Evolutionary conservation across 2,329 filamentous ascomycete species (phyloP), one percentile per base, ranked within the genome.

Genomic region (Akanthomyces lecanii): DNA sequence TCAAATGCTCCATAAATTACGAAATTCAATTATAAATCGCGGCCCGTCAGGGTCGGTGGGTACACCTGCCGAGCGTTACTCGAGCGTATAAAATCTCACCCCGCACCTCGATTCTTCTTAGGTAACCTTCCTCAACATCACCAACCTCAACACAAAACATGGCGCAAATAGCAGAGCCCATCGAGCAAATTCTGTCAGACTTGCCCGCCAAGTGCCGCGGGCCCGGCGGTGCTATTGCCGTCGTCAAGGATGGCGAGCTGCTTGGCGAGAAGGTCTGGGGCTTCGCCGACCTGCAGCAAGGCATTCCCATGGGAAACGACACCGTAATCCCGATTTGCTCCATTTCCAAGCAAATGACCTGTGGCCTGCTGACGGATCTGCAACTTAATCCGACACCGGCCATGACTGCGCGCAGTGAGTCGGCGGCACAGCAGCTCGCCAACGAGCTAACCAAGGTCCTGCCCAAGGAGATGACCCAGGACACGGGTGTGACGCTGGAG

Each of bases 311-410:
- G 65, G 73, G 70, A 0, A 48, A 73, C 5, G 63, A 73, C 5
- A 79, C 72, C 1, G 70, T 71, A 11, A 65, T 80, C 23, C 78
- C 78, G 12, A 79, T 81, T 62, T 81, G 78, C 66, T 80, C 78
- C 6, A 80, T 80, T 64, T 58, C 77, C 2, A 81, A 81, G 66
- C 78, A 81, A 59, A 76, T 79, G 68, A 67, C 78, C 2, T 79
- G 77, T 60, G 70, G 74, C 5, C 64, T 75, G 4, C 63, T 79
- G 54, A 66, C 72, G 4, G 74, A 75, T 45, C 66, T 79, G 7
- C 65, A 75, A 48, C 68, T 56, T 23, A 63, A 64, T n/a, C 65
- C 70, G 5, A 71, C 76, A 12, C 71, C 75, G 5, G 56, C 63
- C 8, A 71, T 76, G 66, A 66, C 64, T 12, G 68, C 53, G 1